phyloP scores from a whole-genome alignment of 2,329 filamentous ascomycete genomes.

The Epichloe amarillans region DNA sequence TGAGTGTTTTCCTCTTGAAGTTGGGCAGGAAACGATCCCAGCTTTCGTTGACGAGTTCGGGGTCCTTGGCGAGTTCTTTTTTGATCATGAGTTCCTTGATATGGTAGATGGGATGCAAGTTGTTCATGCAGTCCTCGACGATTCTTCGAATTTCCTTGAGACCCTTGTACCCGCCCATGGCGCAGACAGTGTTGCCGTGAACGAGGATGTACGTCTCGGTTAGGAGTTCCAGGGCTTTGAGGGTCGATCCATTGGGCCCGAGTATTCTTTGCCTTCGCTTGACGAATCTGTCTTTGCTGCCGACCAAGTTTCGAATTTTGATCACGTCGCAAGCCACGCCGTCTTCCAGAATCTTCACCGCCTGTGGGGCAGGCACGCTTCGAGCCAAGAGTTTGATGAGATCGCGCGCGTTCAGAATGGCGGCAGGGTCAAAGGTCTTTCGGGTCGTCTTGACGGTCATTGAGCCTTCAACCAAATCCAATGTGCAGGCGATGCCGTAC shows the following conservation, averaged over 20 bases:
- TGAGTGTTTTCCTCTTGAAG: slow-evolving; percentile 88
- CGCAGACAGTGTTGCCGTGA: slow-evolving; percentile 87
- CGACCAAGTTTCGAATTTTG: slow-evolving; percentile 81
- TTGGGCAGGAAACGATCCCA: slow-evolving; percentile 96
- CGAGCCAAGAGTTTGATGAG: slow-evolving; percentile 85
- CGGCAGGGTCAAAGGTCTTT: slow-evolving; percentile 81
- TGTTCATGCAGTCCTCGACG: slow-evolving; percentile 92
- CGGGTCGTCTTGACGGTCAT: slow-evolving; percentile 95
- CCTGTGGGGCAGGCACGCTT: slow-evolving; percentile 85
- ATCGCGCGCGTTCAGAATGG: slow-evolving; percentile 87
- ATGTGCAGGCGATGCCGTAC: slow-evolving; percentile 73
- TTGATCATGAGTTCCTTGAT: slow-evolving; percentile 78
- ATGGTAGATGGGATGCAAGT: slow-evolving; percentile 88
- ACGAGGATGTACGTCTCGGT: slow-evolving; percentile 89
- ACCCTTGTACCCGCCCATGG: slow-evolving; percentile 86
- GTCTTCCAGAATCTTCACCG: slow-evolving; percentile 88
- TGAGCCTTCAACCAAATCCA: slow-evolving; percentile 88
- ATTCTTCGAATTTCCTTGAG: slow-evolving; percentile 84
- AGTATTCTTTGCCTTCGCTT: slow-evolving; percentile 89
- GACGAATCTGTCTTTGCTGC: slow-evolving; percentile 90
- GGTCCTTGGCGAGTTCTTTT: slow-evolving; percentile 80
- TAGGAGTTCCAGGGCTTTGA: slow-evolving; percentile 87
- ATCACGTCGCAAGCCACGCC: slow-evolving; percentile 87
- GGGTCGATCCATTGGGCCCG: slow-evolving; percentile 78
- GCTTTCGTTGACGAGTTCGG: slow-evolving; percentile 70